phyloP scores from a whole-genome alignment of 2,329 filamentous ascomycete species.

The Pseudopithomyces chartarum region DNA sequence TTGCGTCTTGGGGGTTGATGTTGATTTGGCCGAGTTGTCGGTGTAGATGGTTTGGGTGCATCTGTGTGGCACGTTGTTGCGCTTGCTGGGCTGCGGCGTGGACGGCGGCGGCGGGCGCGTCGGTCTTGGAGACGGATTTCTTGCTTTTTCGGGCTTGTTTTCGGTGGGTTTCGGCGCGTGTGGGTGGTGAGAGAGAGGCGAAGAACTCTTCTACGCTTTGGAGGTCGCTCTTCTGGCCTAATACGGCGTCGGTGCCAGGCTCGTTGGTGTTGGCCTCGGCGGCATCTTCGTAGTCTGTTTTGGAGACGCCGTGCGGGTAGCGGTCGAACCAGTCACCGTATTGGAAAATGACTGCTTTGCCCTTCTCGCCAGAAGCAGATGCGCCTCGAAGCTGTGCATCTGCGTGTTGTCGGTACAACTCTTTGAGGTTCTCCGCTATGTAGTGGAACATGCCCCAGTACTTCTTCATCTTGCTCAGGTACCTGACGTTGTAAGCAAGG shows the following conservation, averaged over 20 bases:
- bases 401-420: conserved; percentile 82
- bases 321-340: conserved; percentile 98
- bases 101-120: conserved; percentile 28
- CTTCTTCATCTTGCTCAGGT: conserved; percentile 91
- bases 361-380: conserved; percentile 39
- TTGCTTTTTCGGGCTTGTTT: conserved; percentile 56
- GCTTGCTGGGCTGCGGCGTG: conserved; percentile 24
- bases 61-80: conserved; percentile 22
- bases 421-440: conserved; percentile 89
- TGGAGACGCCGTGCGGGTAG: conserved; percentile 89
- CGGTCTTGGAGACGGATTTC: conserved; percentile 39
- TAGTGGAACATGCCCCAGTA: conserved; percentile 99
- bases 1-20: conserved; percentile 37
- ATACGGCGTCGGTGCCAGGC: conserved; percentile 81
- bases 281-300: conserved; percentile 81
- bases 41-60: conserved; percentile 31
- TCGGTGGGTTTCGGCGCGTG: conserved; percentile 52
- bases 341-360: conserved; percentile 72
- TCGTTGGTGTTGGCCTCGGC: conserved; percentile 71
- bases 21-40: conserved; percentile 36
- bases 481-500: conserved; percentile 84
- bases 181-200: conserved; percentile 72
- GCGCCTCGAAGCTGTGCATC: conserved; percentile 76
- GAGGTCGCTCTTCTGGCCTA: conserved; percentile 87
- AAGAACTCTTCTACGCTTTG: conserved; percentile 96